Evolutionary conservation across 257 asterid species (phyloP).

Genomic region (Echites panduratus): DNA sequence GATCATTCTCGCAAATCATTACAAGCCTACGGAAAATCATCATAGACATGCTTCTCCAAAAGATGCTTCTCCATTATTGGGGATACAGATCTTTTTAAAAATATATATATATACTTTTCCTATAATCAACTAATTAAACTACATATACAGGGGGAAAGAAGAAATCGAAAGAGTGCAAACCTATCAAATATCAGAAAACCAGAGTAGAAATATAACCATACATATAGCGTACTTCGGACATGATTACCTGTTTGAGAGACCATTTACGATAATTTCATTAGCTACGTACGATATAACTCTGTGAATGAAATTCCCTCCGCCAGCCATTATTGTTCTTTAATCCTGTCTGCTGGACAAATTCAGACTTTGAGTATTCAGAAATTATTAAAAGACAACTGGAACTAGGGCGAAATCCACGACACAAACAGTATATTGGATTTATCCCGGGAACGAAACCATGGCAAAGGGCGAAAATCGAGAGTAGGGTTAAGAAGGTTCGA

Average conservation of each 20-base stretch:
- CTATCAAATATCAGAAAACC: neutral
- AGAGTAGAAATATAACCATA: neutral
- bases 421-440: no score
- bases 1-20: constrained; percentile 18
- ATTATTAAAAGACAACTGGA: no score
- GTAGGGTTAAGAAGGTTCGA: no score
- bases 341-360: constrained; percentile 11
- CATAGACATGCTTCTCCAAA: neutral
- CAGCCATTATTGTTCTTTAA: constrained; percentile 42
- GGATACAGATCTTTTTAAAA: neutral
- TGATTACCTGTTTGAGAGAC: constrained; percentile 67
- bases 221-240: neutral
- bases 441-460: no score
- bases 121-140: neutral
- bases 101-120: no score
- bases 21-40: constrained; percentile 22
- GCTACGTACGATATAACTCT: constrained; percentile 59
- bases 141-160: neutral
- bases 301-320: constrained; percentile 70
- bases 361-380: no score
- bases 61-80: neutral
- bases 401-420: no score
- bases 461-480: no score
- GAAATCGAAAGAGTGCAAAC: neutral
- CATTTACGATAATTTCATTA: constrained; percentile 43